Percentiles rank a stretch among this genome's conserved stretches.
These are phyloP conservation scores for Cladosporium sp. DNA, from an alignment of 2,329 filamentous ascomycete species.

Conservation along the genomic window DNA sequence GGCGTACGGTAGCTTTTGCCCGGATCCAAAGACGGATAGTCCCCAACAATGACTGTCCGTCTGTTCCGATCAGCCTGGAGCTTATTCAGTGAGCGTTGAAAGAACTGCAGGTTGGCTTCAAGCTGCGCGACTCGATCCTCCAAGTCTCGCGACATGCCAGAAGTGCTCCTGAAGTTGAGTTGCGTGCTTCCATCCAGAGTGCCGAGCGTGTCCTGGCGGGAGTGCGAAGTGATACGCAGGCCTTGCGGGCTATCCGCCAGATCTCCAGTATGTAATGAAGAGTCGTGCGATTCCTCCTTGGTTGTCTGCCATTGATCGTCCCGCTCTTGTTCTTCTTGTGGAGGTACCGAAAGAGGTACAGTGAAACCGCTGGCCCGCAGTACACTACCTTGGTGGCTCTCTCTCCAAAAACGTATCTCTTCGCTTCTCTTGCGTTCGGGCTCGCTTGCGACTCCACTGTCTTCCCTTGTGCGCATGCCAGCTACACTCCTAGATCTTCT, in stretches of 20 bases:
- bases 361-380: constrained; percentile 35
- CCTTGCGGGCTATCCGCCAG: constrained; percentile 1
- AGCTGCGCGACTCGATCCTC: constrained; percentile 40
- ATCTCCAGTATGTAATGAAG: not conserved
- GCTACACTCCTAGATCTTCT: constrained; percentile 40
- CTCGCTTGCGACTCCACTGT: constrained; percentile 19
- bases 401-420: constrained; percentile 41
- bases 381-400: constrained; percentile 36
- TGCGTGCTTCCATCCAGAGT: constrained; percentile 16
- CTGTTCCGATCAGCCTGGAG: constrained; percentile 37
- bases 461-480: constrained; percentile 30
- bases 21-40: constrained; percentile 18
- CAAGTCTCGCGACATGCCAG: constrained; percentile 32
- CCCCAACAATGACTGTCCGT: constrained; percentile 35
- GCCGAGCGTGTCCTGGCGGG: constrained; percentile 14
- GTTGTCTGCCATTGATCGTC: constrained; percentile 21
- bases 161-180: constrained; percentile 17
- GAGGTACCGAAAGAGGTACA: constrained; percentile 17
- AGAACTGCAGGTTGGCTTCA: constrained; percentile 37
- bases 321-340: constrained; percentile 22
- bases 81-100: constrained; percentile 38
- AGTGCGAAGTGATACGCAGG: constrained; percentile 8
- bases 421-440: constrained; percentile 36
- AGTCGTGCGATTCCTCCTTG: not conserved
- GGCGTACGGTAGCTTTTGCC: constrained; percentile 31